Evolutionary conservation across 768 basidiomycete genomes (phyloP).

Genomic region (Calocybe gangraenosa): DNA sequence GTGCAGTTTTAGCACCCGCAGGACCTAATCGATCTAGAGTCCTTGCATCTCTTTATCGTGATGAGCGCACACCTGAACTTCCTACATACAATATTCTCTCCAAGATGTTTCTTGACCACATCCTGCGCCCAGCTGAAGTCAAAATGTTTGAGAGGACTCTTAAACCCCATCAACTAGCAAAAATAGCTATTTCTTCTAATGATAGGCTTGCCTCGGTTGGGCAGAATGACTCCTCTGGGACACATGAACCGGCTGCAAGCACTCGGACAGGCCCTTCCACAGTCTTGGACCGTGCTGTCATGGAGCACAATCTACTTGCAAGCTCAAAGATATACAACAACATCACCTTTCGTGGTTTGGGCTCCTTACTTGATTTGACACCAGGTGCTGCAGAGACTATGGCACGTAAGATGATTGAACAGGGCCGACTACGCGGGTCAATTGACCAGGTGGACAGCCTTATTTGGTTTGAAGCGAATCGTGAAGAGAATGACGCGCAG

Average conservation of each 20-base stretch:
- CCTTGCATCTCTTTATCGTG: slow-evolving; percentile 88
- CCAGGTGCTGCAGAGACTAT: slow-evolving; percentile 95
- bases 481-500: slow-evolving; percentile 89
- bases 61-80: slow-evolving; percentile 82
- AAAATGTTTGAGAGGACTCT: slow-evolving; percentile 85
- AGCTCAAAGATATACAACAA: slow-evolving; percentile 98
- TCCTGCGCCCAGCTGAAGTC: slow-evolving; percentile 85
- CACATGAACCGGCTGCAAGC: slow-evolving; percentile 53
- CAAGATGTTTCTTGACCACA: slow-evolving; percentile 98
- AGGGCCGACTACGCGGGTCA: slow-evolving; percentile 86
- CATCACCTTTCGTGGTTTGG: slow-evolving; percentile 93
- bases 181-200: slow-evolving; percentile 78
- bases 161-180: slow-evolving; percentile 92
- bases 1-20: slow-evolving; percentile 94
- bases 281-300: slow-evolving; percentile 93
- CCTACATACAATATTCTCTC: slow-evolving; percentile 86
- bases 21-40: slow-evolving; percentile 94
- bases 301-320: slow-evolving; percentile 97
- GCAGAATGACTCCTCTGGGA: slow-evolving; percentile 46
- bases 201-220: slow-evolving; percentile 71
- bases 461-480: slow-evolving; percentile 86
- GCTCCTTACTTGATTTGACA: slow-evolving; percentile 82
- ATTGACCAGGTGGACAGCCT: slow-evolving; percentile 96
- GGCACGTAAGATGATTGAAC: slow-evolving; percentile 98
- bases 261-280: slow-evolving; percentile 90